phyloP scores from a whole-genome alignment of 1,139 yeast species.

The Sugiyamaella pinicola region DNA sequence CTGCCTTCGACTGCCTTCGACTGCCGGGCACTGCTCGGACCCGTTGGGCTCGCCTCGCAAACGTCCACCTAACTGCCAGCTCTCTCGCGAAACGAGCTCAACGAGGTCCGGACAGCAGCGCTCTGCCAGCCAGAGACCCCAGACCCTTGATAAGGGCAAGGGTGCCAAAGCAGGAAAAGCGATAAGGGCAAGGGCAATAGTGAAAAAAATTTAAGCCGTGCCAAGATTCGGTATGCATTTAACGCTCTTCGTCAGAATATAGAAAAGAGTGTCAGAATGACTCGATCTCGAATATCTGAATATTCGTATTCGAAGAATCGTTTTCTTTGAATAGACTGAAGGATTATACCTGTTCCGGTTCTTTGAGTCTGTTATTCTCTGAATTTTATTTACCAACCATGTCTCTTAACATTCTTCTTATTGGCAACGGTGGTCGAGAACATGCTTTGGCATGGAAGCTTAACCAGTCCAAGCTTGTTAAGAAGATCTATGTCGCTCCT shows the following conservation, averaged over 20 bases:
- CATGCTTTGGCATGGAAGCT: conserved; percentile 96
- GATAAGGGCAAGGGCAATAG: background rate
- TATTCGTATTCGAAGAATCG: no score
- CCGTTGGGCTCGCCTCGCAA: no score
- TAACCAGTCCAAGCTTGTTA: conserved; percentile 72
- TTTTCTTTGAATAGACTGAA: no score
- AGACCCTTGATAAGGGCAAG: conserved; percentile 3
- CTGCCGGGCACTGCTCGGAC: no score
- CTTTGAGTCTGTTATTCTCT: background rate
- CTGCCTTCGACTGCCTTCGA: no score
- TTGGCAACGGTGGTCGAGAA: conserved; percentile 99
- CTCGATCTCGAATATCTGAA: background rate
- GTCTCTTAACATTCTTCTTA: conserved; percentile 65
- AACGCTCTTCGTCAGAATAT: no score
- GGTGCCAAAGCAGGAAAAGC: background rate
- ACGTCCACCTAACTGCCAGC: no score
- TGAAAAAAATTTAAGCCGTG: background rate
- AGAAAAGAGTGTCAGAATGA: no score
- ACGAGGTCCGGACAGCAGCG: background rate
- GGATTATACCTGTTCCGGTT: background rate
- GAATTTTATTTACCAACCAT: no score
- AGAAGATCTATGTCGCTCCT: conserved; percentile 85
- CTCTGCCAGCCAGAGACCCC: background rate
- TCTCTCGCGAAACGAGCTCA: background rate
- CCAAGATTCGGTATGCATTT: background rate